These are phyloP conservation scores for Oryza rufipogon DNA, from an alignment of 176 grass and related monocot genomes.

Conservation along the genomic window DNA sequence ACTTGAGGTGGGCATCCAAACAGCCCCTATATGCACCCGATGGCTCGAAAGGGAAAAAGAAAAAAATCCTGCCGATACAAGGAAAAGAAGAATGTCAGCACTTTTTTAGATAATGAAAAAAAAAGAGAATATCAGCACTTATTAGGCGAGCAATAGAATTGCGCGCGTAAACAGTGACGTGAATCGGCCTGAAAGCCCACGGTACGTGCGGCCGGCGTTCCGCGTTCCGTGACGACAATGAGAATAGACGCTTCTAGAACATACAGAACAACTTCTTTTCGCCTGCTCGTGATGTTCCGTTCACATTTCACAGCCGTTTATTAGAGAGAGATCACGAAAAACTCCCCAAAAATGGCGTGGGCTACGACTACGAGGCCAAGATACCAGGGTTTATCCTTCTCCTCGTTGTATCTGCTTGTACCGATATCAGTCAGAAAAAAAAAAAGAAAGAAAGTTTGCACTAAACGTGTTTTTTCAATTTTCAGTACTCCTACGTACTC, in stretches of 20 bases:
- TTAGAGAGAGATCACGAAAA: neutral
- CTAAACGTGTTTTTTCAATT: neutral
- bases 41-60: too few species aligned
- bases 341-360: neutral
- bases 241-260: neutral
- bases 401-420: neutral
- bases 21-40: too few species aligned
- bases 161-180: neutral
- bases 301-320: neutral
- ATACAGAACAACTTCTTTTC: neutral
- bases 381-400: neutral
- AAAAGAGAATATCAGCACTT: neutral
- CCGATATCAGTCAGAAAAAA: too few species aligned
- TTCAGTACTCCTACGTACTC: neutral
- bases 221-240: too few species aligned
- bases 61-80: neutral
- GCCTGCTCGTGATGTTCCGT: neutral
- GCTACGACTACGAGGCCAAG: neutral
- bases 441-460: neutral
- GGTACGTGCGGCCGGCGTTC: neutral
- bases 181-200: neutral
- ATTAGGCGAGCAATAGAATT: neutral
- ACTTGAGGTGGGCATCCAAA: too few species aligned
- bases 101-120: too few species aligned
- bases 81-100: neutral